Conservation (phyloP, 202 grass and related monocot species). For the Zoysia matrella region DNA sequence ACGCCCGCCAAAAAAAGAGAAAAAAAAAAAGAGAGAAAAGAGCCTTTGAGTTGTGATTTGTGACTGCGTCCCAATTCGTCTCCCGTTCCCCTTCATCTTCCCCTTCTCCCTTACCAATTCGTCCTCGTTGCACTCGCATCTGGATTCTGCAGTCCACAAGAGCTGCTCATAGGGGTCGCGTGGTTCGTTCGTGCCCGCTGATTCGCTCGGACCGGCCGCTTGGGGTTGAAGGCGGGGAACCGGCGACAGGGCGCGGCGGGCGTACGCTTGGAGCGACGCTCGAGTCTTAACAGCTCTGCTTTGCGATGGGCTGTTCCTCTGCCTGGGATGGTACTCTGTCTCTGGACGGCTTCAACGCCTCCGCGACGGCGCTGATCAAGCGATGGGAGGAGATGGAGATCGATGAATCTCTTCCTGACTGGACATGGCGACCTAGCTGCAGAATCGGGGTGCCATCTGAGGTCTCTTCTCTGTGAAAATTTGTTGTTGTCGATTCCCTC, state of each 20-base stretch:
- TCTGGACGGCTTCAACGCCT: slow-evolving; percentile 54
- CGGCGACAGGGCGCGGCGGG: background rate
- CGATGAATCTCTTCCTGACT: slow-evolving; percentile 58
- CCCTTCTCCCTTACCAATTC: no score
- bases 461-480: slow-evolving; percentile 36
- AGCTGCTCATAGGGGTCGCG: no score
- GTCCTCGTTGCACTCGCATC: no score
- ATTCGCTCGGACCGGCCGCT: background rate
- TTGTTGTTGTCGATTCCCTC: background rate
- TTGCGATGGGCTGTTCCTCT: slow-evolving; percentile 45
- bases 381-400: slow-evolving; percentile 67
- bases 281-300: background rate
- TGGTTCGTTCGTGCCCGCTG: background rate
- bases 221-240: background rate
- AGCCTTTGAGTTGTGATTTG: no score
- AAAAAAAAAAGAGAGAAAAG: no score
- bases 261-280: background rate
- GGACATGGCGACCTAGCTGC: slow-evolving; percentile 67
- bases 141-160: no score
- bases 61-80: no score
- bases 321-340: slow-evolving; percentile 57
- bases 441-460: slow-evolving; percentile 50
- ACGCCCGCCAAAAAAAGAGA: no score
- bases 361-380: slow-evolving; percentile 51
- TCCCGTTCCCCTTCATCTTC: no score